Base-by-base conservation (phyloP, 2,329 filamentous ascomycete species). In the Endoconidiophora laricicola region DNA sequence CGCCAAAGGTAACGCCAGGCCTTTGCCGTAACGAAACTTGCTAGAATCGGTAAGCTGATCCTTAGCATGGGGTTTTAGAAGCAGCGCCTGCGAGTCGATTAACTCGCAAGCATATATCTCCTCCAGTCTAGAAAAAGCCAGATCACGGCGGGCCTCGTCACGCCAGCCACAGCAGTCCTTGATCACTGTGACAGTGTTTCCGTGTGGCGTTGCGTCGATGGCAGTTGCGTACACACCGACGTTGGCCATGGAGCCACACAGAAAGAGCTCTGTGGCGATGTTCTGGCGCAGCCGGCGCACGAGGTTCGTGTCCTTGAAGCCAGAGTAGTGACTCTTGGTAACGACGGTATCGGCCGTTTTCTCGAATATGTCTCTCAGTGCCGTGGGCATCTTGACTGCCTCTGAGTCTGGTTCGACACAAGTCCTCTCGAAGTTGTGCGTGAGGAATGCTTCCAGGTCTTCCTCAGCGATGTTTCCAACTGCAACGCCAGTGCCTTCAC, bases 151-250 rank as follows among this genome's bases (percentile, higher is more conserved):
- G 16, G 69, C 63, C 52, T 79, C 75, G 57, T 71, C 79, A 44
- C 85, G 78, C 59, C 81, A 94, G 9, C 87, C 88, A 50, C 94
- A 78, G 62, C 88, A 95, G 61, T 96, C 87, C 48, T 91, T 81
- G 38, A 96, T 69, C 10, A 96, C 69, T 4, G 83, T 91, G 59
- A 95, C 86, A n/a, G 78, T 72, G 59, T 94, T 79, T 3, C 88
- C 91, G 62, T 95, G 83, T 18, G 83, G 77, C 1, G 86, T 88
- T 9, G 90, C 91, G 60, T 95, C 91, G 55, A 94, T 72, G 3
- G 87, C 87, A 1, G 90, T 95, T 6, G 91, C 90, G 60, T 91
- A 87, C 44, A 96, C 80, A 29, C 87, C 88, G 36, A 93, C 70
- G 59, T 96, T 95, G 41, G 82, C 85, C 45, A 94, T 73, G 42